Percentiles rank a stretch among this genome's conserved stretches.
phyloP scores from a whole-genome alignment of 2,329 filamentous ascomycete genomes.

The Calonectria pteridis region DNA sequence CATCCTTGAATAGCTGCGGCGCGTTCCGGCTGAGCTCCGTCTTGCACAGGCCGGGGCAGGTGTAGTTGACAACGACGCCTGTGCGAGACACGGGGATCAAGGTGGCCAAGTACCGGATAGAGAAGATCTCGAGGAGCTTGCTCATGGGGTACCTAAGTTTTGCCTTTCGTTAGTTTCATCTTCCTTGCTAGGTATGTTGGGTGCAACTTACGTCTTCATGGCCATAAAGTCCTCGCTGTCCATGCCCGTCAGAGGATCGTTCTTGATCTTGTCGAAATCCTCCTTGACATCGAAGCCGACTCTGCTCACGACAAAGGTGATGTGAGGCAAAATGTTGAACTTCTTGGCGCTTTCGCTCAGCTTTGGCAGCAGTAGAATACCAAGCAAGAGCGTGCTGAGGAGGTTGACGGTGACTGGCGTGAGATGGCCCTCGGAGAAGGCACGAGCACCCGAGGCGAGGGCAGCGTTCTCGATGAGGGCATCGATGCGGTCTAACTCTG shows the following conservation, averaged over 20 bases:
- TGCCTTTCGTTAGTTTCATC: neutral
- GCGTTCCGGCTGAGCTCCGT: conserved; percentile 35
- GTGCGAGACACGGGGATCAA: conserved; percentile 41
- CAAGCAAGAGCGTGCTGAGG: conserved; percentile 59
- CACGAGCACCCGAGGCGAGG: conserved; percentile 25
- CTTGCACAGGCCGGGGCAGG: conserved; percentile 48
- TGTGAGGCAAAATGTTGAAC: conserved; percentile 49
- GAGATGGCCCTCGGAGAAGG: conserved; percentile 56
- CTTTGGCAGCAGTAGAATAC: conserved; percentile 56
- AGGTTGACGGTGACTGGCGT: conserved; percentile 61
- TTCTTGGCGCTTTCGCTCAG: conserved; percentile 52
- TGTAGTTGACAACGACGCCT: conserved; percentile 48
- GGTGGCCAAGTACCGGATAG: conserved; percentile 43
- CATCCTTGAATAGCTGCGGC: neutral
- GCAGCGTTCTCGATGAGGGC: conserved; percentile 57
- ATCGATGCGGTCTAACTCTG: conserved; percentile 55
- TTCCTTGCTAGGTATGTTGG: neutral
- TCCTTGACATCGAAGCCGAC: conserved; percentile 15
- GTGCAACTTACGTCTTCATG: neutral
- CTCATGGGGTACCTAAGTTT: conserved; percentile 40
- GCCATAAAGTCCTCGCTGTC: neutral
- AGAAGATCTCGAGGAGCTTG: conserved; percentile 45
- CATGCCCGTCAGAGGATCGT: conserved; percentile 16
- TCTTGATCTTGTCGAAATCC: conserved; percentile 18
- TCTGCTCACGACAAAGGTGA: conserved; percentile 49